These are phyloP conservation scores for Malus orientalis DNA, from an alignment of 306 rosid genomes.

Conservation along the genomic window DNA sequence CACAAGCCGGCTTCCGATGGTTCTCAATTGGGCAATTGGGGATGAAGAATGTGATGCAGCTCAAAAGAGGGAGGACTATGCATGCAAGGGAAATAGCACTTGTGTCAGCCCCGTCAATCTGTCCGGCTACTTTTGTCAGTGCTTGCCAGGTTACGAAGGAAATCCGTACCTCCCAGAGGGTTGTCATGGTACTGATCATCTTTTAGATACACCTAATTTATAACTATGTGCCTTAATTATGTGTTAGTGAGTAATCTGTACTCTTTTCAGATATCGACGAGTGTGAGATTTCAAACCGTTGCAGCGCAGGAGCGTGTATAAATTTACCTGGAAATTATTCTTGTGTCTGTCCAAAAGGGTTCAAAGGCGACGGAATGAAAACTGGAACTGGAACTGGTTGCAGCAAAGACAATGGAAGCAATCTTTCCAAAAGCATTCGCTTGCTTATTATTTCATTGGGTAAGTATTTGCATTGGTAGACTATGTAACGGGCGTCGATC, in stretches of 20 bases:
- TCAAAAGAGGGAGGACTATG: not conserved
- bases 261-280: not conserved
- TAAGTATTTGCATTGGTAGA: not conserved
- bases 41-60: not conserved
- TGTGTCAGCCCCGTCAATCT: not conserved
- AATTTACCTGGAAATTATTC: not conserved
- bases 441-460: not conserved
- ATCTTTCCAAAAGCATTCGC: not conserved
- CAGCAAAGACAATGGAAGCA: not conserved
- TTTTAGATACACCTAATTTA: not conserved
- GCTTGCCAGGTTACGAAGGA: not conserved
- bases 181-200: not conserved
- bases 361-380: constrained; percentile 1
- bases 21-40: not conserved
- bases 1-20: not conserved
- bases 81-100: not conserved
- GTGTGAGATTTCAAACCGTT: not conserved
- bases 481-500: no score
- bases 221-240: not conserved
- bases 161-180: not conserved
- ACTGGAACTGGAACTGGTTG: constrained; percentile 3
- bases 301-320: not conserved
- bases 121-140: not conserved
- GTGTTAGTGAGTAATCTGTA: not conserved
- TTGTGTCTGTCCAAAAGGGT: constrained; percentile 1